Base-by-base conservation (phyloP, 441 rosid genomes). In the Populus hybrid region DNA sequence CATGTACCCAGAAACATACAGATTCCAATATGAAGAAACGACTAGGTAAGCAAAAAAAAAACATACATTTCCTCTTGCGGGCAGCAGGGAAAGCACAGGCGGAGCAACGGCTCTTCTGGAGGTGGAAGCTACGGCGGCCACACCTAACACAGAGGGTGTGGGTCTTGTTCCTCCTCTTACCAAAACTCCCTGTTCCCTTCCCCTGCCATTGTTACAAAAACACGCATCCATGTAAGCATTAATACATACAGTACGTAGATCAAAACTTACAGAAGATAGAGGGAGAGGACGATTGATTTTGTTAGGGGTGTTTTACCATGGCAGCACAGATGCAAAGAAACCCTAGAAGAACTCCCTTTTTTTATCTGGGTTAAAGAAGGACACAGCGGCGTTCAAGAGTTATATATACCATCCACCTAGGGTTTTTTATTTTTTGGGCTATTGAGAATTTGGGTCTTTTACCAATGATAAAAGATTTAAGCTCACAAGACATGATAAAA, bases 131-230 rank as follows among this genome's bases (percentile, higher is more conserved):
- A 20, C 98, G 97, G 59, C 94, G 97, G 45, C 98, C 98, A 71
- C 99, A 94, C 83, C 99, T 89, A 16, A 92, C 95, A 72, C 97
- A 94, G 67, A 94, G 90, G 3, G 98, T 93, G 89, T 93, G 97
- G 29, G 95, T 90, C 93, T 93, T 94, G 93, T 94, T 94, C 88
- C 98, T 93, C 75, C 98, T 84, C 91, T 94, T 92, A 69, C 98
- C 98, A 56, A 95, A 95, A 87, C 98, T 93, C 77, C 94, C 97
- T 8, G 99, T 95, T 81, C 97, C 98, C 86, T 95, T 95, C 26
- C 98, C 97, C 99, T 95, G 86, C 70, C 74, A 31, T 11, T 29
- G 11, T 0, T 7, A 53, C 23, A 12, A 2, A 50, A 50, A n/a
- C 11, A 18, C 7, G 10, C 11, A 61, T 6, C 61, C 61, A 53